Evolutionary conservation across 2,329 filamentous ascomycete genomes (phyloP).

Genomic region (Sporothrix mexicana): DNA sequence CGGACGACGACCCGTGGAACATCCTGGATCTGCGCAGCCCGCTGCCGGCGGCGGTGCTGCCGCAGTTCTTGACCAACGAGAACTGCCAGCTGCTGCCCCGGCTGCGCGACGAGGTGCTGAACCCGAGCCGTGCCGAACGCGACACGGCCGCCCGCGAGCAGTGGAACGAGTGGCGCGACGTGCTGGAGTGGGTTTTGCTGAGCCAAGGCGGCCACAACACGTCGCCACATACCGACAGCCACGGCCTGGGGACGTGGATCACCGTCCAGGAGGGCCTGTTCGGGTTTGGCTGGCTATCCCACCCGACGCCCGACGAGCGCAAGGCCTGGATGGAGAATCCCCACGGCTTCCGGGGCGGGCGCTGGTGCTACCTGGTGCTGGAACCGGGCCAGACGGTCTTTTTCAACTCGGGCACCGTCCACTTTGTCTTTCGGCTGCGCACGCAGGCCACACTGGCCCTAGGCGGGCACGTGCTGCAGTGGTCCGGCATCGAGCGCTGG

Average conservation of each 20-base stretch:
- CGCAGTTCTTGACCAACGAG: constrained; percentile 41
- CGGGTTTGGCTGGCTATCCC: constrained; percentile 45
- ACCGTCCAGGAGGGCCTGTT: constrained; percentile 44
- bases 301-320: constrained; percentile 40
- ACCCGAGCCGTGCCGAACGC: constrained; percentile 45
- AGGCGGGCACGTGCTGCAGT: constrained; percentile 46
- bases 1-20: constrained; percentile 42
- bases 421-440: constrained; percentile 45
- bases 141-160: constrained; percentile 41
- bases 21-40: constrained; percentile 43
- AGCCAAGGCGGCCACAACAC: constrained; percentile 46
- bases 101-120: constrained; percentile 46
- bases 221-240: constrained; percentile 45
- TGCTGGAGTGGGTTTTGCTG: constrained; percentile 45
- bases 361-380: constrained; percentile 45
- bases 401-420: constrained; percentile 46
- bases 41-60: constrained; percentile 41
- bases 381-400: constrained; percentile 46
- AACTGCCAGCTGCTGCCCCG: constrained; percentile 44
- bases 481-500: constrained; percentile 45
- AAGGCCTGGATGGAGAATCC: constrained; percentile 41
- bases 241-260: constrained; percentile 47
- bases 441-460: constrained; percentile 43
- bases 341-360: constrained; percentile 40
- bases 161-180: constrained; percentile 46